A percentile compares a stretch with the other conserved stretches of the same genome.
phyloP scores from a whole-genome alignment of 2,329 filamentous ascomycete species.

The Colletotrichum neosansevieriae region DNA sequence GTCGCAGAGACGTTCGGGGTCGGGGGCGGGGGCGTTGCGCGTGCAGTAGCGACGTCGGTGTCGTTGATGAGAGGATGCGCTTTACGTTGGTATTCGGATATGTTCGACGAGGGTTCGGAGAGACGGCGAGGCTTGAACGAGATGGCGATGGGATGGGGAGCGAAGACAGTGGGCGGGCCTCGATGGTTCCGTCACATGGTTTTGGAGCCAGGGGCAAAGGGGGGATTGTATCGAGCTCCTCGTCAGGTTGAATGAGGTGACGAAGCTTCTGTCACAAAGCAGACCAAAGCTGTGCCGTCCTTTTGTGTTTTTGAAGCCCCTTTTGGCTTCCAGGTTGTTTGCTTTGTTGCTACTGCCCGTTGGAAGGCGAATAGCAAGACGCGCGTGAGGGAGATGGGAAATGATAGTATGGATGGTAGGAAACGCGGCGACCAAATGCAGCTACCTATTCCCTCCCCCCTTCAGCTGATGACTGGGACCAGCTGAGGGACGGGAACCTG shows the following conservation, averaged over 20 bases:
- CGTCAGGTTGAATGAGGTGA: conserved; percentile 27
- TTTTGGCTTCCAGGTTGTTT: neutral
- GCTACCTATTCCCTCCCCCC: conserved; percentile 27
- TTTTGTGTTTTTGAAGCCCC: conserved; percentile 20
- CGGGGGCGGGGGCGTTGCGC: conserved; percentile 3
- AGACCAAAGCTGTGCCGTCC: neutral
- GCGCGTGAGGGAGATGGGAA: conserved; percentile 22
- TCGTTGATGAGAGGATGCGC: conserved; percentile 7
- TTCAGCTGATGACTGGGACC: conserved; percentile 38
- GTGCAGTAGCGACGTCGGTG: conserved; percentile 13
- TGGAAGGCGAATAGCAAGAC: conserved; percentile 21
- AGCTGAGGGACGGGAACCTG: conserved; percentile 20
- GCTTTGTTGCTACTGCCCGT: conserved; percentile 32
- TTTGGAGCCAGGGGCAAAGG: conserved; percentile 39
- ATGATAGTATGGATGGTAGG: conserved; percentile 34
- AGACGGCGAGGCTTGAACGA: conserved; percentile 5
- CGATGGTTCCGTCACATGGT: conserved; percentile 41
- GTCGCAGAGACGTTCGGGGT: neutral
- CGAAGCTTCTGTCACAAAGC: conserved; percentile 22
- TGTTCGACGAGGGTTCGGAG: conserved; percentile 14
- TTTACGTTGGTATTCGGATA: conserved; percentile 1
- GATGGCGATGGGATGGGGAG: conserved; percentile 26
- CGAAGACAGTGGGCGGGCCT: conserved; percentile 38
- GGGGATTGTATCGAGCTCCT: conserved; percentile 34
- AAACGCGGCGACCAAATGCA: conserved; percentile 30